Percentiles rank a stretch among this genome's conserved stretches.
These are phyloP conservation scores for Tolypocladium paradoxum DNA, from an alignment of 2,329 filamentous ascomycete species.

Conservation along the genomic window DNA sequence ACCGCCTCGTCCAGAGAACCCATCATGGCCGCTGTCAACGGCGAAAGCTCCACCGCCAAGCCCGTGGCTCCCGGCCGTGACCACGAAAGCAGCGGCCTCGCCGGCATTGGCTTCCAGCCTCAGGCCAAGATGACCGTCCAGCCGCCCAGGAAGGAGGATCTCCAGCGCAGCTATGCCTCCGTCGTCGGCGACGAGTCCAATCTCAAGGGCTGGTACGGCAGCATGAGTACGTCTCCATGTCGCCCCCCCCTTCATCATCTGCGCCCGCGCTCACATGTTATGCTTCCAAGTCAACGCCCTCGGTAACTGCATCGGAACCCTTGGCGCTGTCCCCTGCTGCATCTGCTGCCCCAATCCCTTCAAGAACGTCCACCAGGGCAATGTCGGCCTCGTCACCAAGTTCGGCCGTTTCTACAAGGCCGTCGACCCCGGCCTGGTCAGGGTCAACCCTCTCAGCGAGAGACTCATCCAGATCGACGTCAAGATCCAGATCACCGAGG, in stretches of 20 bases:
- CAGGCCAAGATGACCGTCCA: constrained; percentile 58
- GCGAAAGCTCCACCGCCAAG: constrained; percentile 19
- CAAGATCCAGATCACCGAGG: constrained; percentile 98
- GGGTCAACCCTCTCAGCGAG: constrained; percentile 93
- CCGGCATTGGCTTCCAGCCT: constrained; percentile 32
- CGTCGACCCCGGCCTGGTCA: constrained; percentile 92
- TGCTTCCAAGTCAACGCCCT: constrained; percentile 54
- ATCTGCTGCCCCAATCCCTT: constrained; percentile 90
- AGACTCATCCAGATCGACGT: constrained; percentile 86
- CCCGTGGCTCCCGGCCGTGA: constrained; percentile 10
- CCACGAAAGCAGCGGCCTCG: constrained; percentile 1
- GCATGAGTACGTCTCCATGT: constrained; percentile 55
- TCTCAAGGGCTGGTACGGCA: constrained; percentile 79
- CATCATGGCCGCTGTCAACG: constrained; percentile 13
- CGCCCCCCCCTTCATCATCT: neutral
- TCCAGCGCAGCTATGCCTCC: constrained; percentile 71
- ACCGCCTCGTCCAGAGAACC: constrained; percentile 6
- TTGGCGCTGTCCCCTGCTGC: constrained; percentile 86
- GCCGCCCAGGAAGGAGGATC: constrained; percentile 70
- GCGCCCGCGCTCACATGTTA: neutral
- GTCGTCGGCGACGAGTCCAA: constrained; percentile 54
- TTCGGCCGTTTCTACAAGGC: constrained; percentile 93
- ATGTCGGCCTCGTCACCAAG: constrained; percentile 90
- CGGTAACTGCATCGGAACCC: constrained; percentile 62
- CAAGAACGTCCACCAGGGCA: constrained; percentile 84